Conservation (phyloP, 768 basidiomycete genomes). For the Termitomyces sp. region DNA sequence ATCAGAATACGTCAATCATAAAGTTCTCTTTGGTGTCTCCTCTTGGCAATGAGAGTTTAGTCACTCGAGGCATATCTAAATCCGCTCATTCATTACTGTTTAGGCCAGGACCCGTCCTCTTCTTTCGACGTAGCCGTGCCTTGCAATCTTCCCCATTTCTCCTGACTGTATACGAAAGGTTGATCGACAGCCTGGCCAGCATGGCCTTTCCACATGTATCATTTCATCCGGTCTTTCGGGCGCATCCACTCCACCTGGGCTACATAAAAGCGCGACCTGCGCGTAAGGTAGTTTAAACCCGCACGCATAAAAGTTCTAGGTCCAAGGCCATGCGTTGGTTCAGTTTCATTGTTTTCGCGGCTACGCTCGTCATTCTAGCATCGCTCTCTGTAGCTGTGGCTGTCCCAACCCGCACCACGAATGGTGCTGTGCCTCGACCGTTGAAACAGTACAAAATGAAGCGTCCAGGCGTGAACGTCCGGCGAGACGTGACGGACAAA, state of each 20-base stretch:
- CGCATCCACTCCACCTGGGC: neutral
- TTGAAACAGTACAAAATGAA: constrained; percentile 16
- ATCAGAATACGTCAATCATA: constrained; percentile 9
- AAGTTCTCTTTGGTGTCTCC: neutral
- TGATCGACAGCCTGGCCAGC: constrained; percentile 9
- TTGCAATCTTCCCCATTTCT: constrained; percentile 5
- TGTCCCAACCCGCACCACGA: constrained; percentile 4
- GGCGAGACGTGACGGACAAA: neutral
- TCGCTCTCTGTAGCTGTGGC: constrained; percentile 1
- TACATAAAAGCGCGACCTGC: constrained; percentile 5
- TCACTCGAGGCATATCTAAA: neutral
- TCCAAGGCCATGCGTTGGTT: constrained; percentile 8
- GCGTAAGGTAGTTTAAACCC: neutral
- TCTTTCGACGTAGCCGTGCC: constrained; percentile 8
- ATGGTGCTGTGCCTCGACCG: neutral
- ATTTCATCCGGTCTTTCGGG: constrained; percentile 5
- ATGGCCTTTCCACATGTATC: constrained; percentile 2
- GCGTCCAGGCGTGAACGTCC: neutral
- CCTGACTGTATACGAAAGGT: constrained; percentile 9
- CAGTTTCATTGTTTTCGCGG: neutral
- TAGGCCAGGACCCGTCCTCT: constrained; percentile 6
- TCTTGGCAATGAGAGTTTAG: neutral
- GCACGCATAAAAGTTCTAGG: neutral
- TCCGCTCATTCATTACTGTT: neutral
- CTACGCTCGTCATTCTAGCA: neutral